These are phyloP conservation scores for Hibiscus tridactylites DNA, from an alignment of 345 rosid species.

Conservation along the genomic window DNA sequence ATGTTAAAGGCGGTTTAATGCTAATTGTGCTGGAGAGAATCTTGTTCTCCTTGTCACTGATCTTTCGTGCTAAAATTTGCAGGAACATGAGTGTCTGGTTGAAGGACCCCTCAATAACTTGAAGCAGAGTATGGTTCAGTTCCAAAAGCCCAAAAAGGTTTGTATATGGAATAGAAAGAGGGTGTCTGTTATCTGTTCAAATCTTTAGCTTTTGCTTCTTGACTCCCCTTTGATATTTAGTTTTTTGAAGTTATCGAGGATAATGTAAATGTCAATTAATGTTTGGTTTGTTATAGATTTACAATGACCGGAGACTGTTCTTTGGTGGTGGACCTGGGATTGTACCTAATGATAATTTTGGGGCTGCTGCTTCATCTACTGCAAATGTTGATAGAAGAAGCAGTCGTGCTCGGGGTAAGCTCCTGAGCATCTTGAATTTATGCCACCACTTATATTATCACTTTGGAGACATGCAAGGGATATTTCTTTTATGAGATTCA, in stretches of 20 bases:
- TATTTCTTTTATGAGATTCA: not conserved
- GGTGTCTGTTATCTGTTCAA: not conserved
- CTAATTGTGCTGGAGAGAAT: not conserved
- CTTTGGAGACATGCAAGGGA: not conserved
- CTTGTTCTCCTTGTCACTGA: not conserved
- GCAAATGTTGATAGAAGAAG: conserved; percentile 79
- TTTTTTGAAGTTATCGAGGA: not conserved
- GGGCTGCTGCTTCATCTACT: conserved; percentile 42
- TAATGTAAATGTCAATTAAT: conserved; percentile 6
- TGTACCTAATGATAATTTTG: conserved; percentile 61
- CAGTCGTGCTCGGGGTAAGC: conserved; percentile 68
- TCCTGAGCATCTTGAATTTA: not conserved
- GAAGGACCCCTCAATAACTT: conserved; percentile 97
- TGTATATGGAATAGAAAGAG: not conserved
- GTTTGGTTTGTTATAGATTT: conserved; percentile 43
- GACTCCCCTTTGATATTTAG: not conserved
- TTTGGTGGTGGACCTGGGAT: conserved; percentile 87
- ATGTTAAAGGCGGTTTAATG: not conserved
- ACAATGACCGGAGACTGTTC: conserved; percentile 82
- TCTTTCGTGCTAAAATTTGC: not conserved
- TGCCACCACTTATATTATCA: not conserved
- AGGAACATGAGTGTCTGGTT: conserved; percentile 98
- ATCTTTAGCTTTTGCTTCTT: not conserved
- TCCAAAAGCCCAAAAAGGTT: conserved; percentile 98
- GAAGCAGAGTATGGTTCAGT: conserved; percentile 99